Evolutionary conservation across 2,329 filamentous ascomycete genomes (phyloP).

Genomic region (Aspergillus texensis): DNA sequence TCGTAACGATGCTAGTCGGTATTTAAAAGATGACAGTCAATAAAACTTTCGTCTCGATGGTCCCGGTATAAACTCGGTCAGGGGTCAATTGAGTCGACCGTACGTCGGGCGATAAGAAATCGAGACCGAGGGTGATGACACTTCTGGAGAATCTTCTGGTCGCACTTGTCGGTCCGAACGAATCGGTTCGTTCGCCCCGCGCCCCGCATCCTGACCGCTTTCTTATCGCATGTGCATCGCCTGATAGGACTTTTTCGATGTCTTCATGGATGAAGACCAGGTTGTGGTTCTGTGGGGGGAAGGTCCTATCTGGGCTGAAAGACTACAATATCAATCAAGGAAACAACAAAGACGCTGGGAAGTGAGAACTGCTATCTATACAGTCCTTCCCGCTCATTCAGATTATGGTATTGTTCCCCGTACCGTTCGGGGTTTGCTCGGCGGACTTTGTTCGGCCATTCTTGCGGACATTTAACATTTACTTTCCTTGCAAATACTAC

Average conservation of each 20-base stretch:
- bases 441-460: neutral
- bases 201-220: constrained; percentile 6
- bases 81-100: neutral
- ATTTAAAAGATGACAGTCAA: neutral
- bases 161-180: neutral
- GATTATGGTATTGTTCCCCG: neutral
- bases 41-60: neutral
- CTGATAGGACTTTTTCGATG: neutral
- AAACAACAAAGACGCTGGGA: neutral
- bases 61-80: neutral
- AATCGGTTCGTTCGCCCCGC: neutral
- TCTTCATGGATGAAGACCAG: neutral
- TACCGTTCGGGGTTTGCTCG: neutral
- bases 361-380: neutral
- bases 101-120: neutral
- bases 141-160: constrained; percentile 6
- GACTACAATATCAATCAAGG: neutral
- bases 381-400: neutral
- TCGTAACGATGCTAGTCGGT: neutral
- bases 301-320: neutral
- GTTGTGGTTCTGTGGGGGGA: neutral
- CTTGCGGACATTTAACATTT: neutral
- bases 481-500: neutral
- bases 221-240: constrained; percentile 9
- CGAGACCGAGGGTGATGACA: neutral